Conservation (phyloP, 2,329 filamentous ascomycete genomes). For the Arthrobotrys iridis region DNA sequence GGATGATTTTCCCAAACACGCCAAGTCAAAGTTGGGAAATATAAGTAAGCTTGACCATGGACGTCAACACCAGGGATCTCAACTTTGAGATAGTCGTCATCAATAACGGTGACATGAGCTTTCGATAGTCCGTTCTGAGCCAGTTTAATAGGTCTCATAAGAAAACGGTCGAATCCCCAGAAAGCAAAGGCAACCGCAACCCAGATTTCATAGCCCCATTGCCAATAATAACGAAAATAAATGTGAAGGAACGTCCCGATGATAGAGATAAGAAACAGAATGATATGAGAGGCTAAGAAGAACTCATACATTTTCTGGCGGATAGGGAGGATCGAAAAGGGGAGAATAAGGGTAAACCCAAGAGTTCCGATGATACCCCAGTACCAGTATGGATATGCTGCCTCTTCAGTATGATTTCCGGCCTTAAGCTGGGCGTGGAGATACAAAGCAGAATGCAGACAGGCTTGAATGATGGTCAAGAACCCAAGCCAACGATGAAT, state of each 20-base stretch:
- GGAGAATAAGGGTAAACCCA: conserved; percentile 57
- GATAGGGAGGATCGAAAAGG: conserved; percentile 57
- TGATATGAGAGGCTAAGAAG: conserved; percentile 59
- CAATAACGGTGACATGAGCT: conserved; percentile 57
- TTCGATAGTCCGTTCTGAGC: conserved; percentile 38
- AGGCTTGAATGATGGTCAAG: conserved; percentile 56
- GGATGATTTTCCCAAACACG: conserved; percentile 62
- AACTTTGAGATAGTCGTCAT: conserved; percentile 60
- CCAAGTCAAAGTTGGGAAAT: conserved; percentile 61
- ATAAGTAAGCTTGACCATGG: conserved; percentile 60
- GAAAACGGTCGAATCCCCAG: conserved; percentile 60
- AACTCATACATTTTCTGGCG: conserved; percentile 59
- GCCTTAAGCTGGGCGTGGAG: conserved; percentile 57
- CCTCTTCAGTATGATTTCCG: conserved; percentile 56
- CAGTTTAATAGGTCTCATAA: conserved; percentile 58
- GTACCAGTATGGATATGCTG: conserved; percentile 59
- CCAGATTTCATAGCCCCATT: conserved; percentile 62
- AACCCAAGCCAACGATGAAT: conserved; percentile 61
- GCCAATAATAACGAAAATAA: conserved; percentile 60
- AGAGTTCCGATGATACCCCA: conserved; percentile 60
- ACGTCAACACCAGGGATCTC: background rate
- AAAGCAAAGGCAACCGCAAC: conserved; percentile 59
- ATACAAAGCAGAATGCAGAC: conserved; percentile 60
- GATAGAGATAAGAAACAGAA: conserved; percentile 59
- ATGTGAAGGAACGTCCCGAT: conserved; percentile 61